phyloP scores from a whole-genome alignment of 495 filamentous ascomycete species.

The Tricharina praecox region DNA sequence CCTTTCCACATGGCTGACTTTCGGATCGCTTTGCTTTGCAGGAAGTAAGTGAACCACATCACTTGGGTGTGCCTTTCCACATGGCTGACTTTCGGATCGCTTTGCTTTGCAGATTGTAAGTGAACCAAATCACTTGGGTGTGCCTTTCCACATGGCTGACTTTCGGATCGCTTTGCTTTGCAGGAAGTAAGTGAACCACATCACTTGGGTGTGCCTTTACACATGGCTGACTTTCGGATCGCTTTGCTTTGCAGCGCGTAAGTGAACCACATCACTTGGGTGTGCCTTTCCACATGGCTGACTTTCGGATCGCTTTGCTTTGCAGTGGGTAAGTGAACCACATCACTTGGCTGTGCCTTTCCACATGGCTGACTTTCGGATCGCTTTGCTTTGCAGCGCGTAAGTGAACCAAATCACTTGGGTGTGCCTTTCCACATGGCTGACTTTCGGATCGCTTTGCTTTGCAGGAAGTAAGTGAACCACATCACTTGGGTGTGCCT shows the following conservation, averaged over 20 bases:
- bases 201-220: background rate
- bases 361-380: background rate
- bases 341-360: too few relatives aligned
- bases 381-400: background rate
- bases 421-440: background rate
- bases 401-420: background rate
- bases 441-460: slow-evolving; percentile 1
- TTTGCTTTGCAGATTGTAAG: background rate
- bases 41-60: background rate
- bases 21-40: background rate
- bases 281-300: background rate
- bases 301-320: background rate
- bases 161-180: background rate
- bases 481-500: background rate
- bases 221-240: slow-evolving; percentile 1
- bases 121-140: background rate
- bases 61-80: background rate
- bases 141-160: background rate
- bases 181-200: background rate
- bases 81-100: slow-evolving; percentile 1
- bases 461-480: background rate
- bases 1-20: background rate
- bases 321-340: background rate
- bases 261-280: background rate
- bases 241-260: background rate